Base-by-base conservation (phyloP, 2,329 filamentous ascomycete genomes). In the Colletotrichum somersetense region DNA sequence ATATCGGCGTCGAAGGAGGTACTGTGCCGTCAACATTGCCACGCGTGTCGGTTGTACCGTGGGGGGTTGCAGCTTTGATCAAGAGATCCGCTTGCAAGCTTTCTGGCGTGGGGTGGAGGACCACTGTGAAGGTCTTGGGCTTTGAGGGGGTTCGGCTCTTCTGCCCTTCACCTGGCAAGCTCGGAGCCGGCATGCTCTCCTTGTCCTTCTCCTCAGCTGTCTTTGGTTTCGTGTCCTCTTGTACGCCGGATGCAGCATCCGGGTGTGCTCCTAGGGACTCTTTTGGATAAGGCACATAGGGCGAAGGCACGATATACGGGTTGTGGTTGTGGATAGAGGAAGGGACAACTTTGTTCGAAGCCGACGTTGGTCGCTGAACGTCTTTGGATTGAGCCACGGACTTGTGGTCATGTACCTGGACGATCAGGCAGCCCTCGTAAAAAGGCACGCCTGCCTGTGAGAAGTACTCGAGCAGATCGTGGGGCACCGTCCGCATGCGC, bases 281-380 rank as follows among this genome's bases (percentile, higher is more conserved):
- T 74, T 87, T 88, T 55, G 92, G 94, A 78, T 92, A 97, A 0
- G 94, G 91, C 0, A 90, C 93, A 79, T 92, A 95, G 0, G 95
- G 90, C 0, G 96, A 98, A 0, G 96, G 96, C 0, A 95, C 98
- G 59, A 98, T 87, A 77, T 94, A 96, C 73, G 91, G 91, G 78
- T 95, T 97, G 80, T 95, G 93, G 80, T 97, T 97, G 81, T 99
- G 95, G 56, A 99, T 92, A 0, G 95, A 98, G 74, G 93, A 96
- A 14, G 92, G 90, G 4, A 87, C 84, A 50, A 88, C 88, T 66
- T 91, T 91, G 75, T 87, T 91, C 46, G 89, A 88, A 26, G 88
- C 85, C 1, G 89, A 85, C 8, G 79, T 76, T 84, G 84, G 85
- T 62, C 85, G 87, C 68, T 84, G 83, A 76, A 85, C 86, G 75